Evolutionary conservation across 1,139 yeast species (phyloP).

Genomic region (Pichia sp.): DNA sequence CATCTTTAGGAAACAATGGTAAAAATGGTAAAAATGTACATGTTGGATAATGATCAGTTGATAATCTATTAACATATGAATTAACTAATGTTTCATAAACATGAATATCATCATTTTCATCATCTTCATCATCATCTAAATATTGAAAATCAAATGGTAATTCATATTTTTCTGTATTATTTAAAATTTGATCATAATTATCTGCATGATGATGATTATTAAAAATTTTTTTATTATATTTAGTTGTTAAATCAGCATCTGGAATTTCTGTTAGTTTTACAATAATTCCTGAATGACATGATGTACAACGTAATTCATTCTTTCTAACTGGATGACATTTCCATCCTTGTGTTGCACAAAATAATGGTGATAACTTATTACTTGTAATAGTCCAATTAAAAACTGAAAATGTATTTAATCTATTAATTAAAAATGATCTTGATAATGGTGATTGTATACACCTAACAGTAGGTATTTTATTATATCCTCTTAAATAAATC

Average conservation of each 20-base stretch:
- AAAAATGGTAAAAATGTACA: constrained; percentile 20
- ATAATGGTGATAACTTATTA: constrained; percentile 24
- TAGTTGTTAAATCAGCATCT: neutral
- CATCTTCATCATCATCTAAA: constrained; percentile 8
- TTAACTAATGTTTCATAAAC: constrained; percentile 19
- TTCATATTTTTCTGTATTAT: constrained; percentile 10
- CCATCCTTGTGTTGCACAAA: constrained; percentile 30
- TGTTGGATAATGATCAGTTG: constrained; percentile 25
- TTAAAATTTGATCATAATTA: constrained; percentile 6
- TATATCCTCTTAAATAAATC: constrained; percentile 8
- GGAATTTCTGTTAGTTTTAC: constrained; percentile 14
- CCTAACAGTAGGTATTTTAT: neutral
- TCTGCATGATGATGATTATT: constrained; percentile 10
- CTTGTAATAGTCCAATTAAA: constrained; percentile 28
- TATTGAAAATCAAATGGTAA: constrained; percentile 9
- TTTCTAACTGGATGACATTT: constrained; percentile 24
- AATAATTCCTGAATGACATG: constrained; percentile 25
- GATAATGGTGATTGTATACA: constrained; percentile 13
- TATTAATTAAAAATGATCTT: constrained; percentile 16
- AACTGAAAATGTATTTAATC: constrained; percentile 28
- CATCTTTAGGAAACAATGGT: constrained; percentile 18
- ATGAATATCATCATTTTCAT: constrained; percentile 10
- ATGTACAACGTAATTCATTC: constrained; percentile 28
- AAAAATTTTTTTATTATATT: constrained; percentile 5
- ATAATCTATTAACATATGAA: constrained; percentile 23